phyloP scores from a whole-genome alignment of 139 green algal genomes.

The Penium margaritaceum region DNA sequence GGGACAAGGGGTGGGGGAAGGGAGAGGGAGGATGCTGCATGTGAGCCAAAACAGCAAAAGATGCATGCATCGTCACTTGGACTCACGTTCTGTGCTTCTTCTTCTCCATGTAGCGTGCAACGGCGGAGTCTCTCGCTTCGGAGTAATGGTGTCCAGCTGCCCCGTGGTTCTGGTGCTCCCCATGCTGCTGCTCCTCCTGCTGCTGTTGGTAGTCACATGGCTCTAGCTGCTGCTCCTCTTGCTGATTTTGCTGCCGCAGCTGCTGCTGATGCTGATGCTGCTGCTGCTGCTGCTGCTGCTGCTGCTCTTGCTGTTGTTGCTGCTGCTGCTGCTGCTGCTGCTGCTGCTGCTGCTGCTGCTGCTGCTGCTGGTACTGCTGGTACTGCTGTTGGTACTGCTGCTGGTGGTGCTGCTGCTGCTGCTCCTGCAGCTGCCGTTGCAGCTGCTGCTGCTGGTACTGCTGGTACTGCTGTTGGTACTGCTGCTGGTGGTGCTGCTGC shows the following conservation, averaged over 20 bases:
- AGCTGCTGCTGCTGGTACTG: neutral
- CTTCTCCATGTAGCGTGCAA: conserved; percentile 36
- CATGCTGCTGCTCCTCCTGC: neutral
- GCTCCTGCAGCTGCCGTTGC: neutral
- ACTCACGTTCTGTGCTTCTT: conserved; percentile 30
- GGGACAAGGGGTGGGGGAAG: neutral
- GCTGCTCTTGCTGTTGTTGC: conserved; percentile 8
- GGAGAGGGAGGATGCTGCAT: neutral
- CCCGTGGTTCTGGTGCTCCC: neutral
- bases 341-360: conserved; percentile 17
- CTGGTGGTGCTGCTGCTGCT: conserved; percentile 4
- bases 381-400: conserved; percentile 14
- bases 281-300: conserved; percentile 9
- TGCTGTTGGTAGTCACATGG: conserved; percentile 5
- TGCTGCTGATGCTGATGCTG: conserved; percentile 13
- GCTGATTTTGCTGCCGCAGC: neutral
- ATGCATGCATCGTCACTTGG: neutral
- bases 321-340: conserved; percentile 20
- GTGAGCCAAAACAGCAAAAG: neutral
- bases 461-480: neutral
- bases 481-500: neutral
- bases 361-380: conserved; percentile 7
- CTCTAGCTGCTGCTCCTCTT: conserved; percentile 7
- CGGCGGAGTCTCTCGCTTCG: conserved; percentile 9
- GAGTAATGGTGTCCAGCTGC: too few relatives aligned